phyloP scores from a whole-genome alignment of 257 asterid genomes.

The Datura wrightii region DNA sequence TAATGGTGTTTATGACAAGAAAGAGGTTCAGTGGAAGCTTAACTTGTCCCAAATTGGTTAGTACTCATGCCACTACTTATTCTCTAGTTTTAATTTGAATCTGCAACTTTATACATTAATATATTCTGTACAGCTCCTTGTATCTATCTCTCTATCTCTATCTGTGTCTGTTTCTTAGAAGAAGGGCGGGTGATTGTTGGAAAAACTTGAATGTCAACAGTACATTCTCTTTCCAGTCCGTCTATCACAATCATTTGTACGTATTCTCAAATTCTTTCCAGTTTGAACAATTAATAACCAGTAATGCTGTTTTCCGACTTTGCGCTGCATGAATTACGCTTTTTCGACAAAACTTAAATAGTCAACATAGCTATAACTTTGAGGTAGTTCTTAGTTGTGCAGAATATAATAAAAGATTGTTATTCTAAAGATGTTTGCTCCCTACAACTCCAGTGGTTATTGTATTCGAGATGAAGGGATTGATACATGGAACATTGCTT shows the following conservation, averaged over 20 bases:
- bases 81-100: not conserved
- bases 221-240: not conserved
- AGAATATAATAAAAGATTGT: not conserved
- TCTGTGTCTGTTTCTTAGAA: not conserved
- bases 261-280: conserved; percentile 6
- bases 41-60: conserved; percentile 81
- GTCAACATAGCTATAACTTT: not conserved
- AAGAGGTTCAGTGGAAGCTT: conserved; percentile 74
- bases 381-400: not conserved
- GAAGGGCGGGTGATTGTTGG: not conserved
- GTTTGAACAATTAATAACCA: not conserved
- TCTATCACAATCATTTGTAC: not conserved
- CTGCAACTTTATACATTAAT: conserved; percentile 9
- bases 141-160: not conserved
- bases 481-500: not conserved
- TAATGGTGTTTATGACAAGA: conserved; percentile 47
- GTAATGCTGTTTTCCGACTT: not conserved
- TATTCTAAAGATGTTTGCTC: conserved; percentile 6
- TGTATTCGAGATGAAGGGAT: not conserved
- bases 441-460: not conserved
- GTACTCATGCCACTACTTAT: conserved; percentile 26
- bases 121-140: not conserved
- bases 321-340: not conserved
- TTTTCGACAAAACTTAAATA: not conserved
- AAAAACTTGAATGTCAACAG: not conserved